Evolutionary conservation across 106 monocot species (phyloP).

Genomic region (Dioscorea alata): DNA sequence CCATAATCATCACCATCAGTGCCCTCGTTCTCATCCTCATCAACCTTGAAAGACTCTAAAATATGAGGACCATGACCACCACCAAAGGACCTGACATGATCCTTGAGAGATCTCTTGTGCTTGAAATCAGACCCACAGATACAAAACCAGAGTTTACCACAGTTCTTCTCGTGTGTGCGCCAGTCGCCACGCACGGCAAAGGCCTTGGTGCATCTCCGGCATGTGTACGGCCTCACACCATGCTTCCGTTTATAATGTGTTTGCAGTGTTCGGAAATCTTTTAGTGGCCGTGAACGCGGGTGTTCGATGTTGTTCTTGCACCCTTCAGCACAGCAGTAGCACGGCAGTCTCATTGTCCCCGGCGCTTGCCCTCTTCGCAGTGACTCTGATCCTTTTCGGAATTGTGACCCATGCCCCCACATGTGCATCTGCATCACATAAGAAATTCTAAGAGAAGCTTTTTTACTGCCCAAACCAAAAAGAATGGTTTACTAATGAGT

Average conservation of each 20-base stretch:
- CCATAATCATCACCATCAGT: constrained; percentile 15
- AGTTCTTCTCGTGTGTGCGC: constrained; percentile 83
- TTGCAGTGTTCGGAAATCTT: constrained; percentile 75
- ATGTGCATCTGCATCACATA: constrained; percentile 56
- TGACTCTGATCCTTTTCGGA: constrained; percentile 60
- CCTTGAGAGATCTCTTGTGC: constrained; percentile 72
- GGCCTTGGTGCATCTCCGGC: constrained; percentile 52
- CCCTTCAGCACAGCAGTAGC: constrained; percentile 71
- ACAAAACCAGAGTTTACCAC: constrained; percentile 75
- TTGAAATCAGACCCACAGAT: constrained; percentile 78
- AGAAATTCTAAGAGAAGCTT: neutral
- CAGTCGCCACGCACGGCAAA: constrained; percentile 71
- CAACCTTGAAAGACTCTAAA: constrained; percentile 23
- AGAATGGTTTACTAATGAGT: neutral
- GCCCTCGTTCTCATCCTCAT: constrained; percentile 29
- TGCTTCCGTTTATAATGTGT: constrained; percentile 78
- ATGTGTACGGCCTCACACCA: constrained; percentile 48
- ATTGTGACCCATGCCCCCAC: constrained; percentile 81
- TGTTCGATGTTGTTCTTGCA: constrained; percentile 81
- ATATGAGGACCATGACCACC: constrained; percentile 63
- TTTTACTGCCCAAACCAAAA: neutral
- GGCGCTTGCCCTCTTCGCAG: constrained; percentile 25
- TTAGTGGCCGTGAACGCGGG: constrained; percentile 53
- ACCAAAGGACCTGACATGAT: constrained; percentile 71
- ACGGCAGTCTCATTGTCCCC: constrained; percentile 46